Evolutionary conservation across 2,329 filamentous ascomycete genomes (phyloP).

Genomic region (Aspergillus bombycis): DNA sequence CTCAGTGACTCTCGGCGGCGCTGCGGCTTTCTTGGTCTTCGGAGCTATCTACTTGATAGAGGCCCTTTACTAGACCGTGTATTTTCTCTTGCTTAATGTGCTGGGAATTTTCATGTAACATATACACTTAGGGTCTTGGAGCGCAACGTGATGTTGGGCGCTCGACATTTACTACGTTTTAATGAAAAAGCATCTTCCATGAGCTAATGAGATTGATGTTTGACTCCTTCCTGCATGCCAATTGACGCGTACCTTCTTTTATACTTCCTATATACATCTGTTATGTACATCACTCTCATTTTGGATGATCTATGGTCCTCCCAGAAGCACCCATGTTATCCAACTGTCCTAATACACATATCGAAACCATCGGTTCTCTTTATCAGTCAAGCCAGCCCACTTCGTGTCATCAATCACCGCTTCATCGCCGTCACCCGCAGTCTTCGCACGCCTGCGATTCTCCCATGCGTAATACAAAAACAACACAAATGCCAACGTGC

Average conservation of each 20-base stretch:
- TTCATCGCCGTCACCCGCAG: slow-evolving; percentile 12
- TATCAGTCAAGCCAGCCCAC: slow-evolving; percentile 40
- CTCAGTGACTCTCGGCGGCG: slow-evolving; percentile 87
- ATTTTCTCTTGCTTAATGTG: background rate
- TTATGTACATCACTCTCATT: background rate
- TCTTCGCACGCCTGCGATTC: slow-evolving; percentile 33
- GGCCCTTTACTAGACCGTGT: slow-evolving; percentile 58
- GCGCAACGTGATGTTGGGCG: background rate
- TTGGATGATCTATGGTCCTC: background rate
- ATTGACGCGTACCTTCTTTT: background rate
- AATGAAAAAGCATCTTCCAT: slow-evolving; percentile 5
- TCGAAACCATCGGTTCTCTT: slow-evolving; percentile 37
- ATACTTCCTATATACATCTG: background rate
- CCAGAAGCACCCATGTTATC: background rate
- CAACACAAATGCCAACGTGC: slow-evolving; percentile 32
- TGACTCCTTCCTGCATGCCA: background rate
- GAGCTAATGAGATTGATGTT: background rate
- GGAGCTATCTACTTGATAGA: slow-evolving; percentile 90
- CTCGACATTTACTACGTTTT: slow-evolving; percentile 2
- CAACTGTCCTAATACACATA: slow-evolving; percentile 35
- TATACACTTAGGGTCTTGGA: background rate
- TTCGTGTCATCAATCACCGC: slow-evolving; percentile 27
- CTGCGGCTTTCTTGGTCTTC: slow-evolving; percentile 86
- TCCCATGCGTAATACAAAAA: slow-evolving; percentile 34
- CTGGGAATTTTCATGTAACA: slow-evolving; percentile 2